phyloP scores from a whole-genome alignment of 1,139 yeast species.

The Blastobotrys persicus region DNA sequence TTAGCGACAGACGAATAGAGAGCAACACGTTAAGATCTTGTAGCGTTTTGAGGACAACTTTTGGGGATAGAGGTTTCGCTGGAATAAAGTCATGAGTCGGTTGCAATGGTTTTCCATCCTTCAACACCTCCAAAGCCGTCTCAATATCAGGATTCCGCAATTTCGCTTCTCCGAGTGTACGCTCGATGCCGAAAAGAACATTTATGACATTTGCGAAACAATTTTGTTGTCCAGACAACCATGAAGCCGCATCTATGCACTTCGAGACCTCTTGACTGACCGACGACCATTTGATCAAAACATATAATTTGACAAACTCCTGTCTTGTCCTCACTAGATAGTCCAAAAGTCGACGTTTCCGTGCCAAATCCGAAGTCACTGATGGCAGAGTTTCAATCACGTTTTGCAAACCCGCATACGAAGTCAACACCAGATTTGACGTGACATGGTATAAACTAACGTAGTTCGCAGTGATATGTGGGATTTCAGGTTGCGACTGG shows the following conservation, averaged over 20 bases:
- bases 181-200: conserved; percentile 60
- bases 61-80: conserved; percentile 51
- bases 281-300: conserved; percentile 82
- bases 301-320: conserved; percentile 79
- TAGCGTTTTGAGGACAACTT: conserved; percentile 60
- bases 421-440: conserved; percentile 57
- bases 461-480: conserved; percentile 74
- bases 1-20: conserved; percentile 71
- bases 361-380: conserved; percentile 54
- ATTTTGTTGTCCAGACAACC: conserved; percentile 80
- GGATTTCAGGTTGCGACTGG: conserved; percentile 41
- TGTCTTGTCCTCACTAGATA: conserved; percentile 69
- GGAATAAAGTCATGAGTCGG: conserved; percentile 63
- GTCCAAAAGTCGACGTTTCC: conserved; percentile 67
- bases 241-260: conserved; percentile 79
- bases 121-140: conserved; percentile 82
- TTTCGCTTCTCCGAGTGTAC: conserved; percentile 76
- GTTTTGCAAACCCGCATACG: conserved; percentile 63
- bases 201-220: conserved; percentile 61
- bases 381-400: conserved; percentile 59
- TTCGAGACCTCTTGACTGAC: conserved; percentile 66
- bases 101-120: conserved; percentile 72
- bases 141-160: conserved; percentile 84
- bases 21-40: conserved; percentile 69
- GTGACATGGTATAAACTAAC: conserved; percentile 60